phyloP scores from a whole-genome alignment of 2,329 filamentous ascomycete species.

The Aspergillus pseudoterreus region DNA sequence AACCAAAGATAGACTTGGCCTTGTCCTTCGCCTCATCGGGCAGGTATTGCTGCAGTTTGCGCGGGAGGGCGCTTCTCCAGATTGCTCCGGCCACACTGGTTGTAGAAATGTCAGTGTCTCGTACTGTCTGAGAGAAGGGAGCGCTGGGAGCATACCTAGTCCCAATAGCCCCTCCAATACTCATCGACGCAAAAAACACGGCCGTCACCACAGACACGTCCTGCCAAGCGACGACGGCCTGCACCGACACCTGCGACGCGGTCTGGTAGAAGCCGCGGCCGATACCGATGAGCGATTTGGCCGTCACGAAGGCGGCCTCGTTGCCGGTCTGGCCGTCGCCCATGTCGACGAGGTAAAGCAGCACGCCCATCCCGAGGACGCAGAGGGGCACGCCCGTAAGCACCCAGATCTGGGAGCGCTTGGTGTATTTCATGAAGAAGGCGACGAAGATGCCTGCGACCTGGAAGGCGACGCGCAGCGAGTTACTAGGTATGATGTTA shows the following conservation, averaged over 20 bases:
- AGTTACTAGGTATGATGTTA: constrained; percentile 20
- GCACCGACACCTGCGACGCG: constrained; percentile 32
- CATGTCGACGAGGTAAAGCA: constrained; percentile 23
- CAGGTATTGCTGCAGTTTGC: constrained; percentile 15
- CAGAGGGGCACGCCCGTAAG: constrained; percentile 30
- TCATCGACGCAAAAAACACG: constrained; percentile 36
- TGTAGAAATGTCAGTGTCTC: not conserved
- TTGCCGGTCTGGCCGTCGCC: constrained; percentile 22
- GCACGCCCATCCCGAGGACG: constrained; percentile 33
- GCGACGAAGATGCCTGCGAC: constrained; percentile 34
- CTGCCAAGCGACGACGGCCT: constrained; percentile 31
- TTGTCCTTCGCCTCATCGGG: constrained; percentile 16
- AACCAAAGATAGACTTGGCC: constrained; percentile 18
- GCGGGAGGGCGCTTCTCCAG: constrained; percentile 27
- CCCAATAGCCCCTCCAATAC: constrained; percentile 28
- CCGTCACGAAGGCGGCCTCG: constrained; percentile 34
- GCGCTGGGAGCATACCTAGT: constrained; percentile 20
- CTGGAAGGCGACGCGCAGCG: constrained; percentile 34
- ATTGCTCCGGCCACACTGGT: constrained; percentile 33
- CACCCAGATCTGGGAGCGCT: constrained; percentile 32
- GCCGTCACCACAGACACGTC: constrained; percentile 37
- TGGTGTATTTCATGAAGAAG: constrained; percentile 36
- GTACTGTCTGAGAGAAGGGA: not conserved
- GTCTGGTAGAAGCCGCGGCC: constrained; percentile 36
- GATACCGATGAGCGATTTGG: constrained; percentile 31